A percentile compares a stretch with the other conserved stretches of the same genome.
These are phyloP conservation scores for Liriodendron chinense DNA, from an alignment of 164 flowering plant species.

Conservation along the genomic window DNA sequence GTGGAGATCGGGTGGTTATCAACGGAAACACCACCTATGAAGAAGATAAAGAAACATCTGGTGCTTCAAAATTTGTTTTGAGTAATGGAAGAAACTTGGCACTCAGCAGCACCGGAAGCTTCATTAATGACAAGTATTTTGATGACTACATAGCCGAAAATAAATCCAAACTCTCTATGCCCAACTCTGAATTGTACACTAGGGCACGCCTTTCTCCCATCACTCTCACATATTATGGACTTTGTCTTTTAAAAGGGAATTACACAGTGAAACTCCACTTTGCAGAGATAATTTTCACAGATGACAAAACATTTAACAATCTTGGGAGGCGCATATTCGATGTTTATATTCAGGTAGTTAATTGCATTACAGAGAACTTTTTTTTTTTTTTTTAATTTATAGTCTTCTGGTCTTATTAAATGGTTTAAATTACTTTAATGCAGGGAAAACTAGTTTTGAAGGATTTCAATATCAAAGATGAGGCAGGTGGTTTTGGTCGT, in stretches of 20 bases:
- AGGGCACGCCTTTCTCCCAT: constrained; percentile 7
- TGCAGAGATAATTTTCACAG: constrained; percentile 11
- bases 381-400: neutral
- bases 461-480: constrained; percentile 12
- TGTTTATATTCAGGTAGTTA: constrained; percentile 8
- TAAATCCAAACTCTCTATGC: neutral
- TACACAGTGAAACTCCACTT: constrained; percentile 10
- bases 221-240: constrained; percentile 12
- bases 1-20: constrained; percentile 31
- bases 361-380: neutral
- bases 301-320: constrained; percentile 1
- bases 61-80: constrained; percentile 57
- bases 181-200: neutral
- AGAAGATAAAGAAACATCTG: constrained; percentile 51
- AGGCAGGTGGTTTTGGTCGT: constrained; percentile 3
- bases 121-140: constrained; percentile 50
- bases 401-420: neutral
- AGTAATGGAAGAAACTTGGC: constrained; percentile 49
- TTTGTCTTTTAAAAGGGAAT: constrained; percentile 9
- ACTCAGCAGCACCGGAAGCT: constrained; percentile 70
- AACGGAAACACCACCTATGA: constrained; percentile 32
- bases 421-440: constrained; percentile 1
- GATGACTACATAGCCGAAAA: constrained; percentile 21
- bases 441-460: constrained; percentile 46
- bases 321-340: constrained; percentile 13